Evolutionary conservation across 306 rosid species (phyloP).

Genomic region (Prunus mume): DNA sequence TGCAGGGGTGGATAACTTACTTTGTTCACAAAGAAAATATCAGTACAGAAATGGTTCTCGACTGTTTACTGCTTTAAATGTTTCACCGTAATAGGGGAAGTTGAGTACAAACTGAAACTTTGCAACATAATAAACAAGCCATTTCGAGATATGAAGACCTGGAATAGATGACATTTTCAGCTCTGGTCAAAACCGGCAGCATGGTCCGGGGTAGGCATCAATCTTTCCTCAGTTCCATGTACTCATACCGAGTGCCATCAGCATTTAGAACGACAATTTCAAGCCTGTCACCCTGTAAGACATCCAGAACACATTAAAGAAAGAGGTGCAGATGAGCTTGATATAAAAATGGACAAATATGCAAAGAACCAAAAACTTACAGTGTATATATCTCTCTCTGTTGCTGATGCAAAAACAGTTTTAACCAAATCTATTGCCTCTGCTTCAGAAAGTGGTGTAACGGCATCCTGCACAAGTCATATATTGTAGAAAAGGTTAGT

Average conservation of each 20-base stretch:
- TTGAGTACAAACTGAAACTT: too few relatives aligned
- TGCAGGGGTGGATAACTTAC: neutral
- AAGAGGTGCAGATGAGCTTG: neutral
- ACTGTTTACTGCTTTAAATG: too few relatives aligned
- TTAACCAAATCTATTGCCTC: conserved; percentile 87
- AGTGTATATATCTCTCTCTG: conserved; percentile 96
- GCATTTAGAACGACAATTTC: conserved; percentile 73
- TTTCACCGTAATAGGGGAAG: too few relatives aligned
- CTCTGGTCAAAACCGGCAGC: too few relatives aligned
- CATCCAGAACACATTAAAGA: conserved; percentile 9
- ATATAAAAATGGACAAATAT: neutral
- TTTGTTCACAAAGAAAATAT: too few relatives aligned
- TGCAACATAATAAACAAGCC: too few relatives aligned
- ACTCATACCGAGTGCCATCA: conserved; percentile 55
- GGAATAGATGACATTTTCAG: too few relatives aligned
- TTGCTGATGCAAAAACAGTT: conserved; percentile 89
- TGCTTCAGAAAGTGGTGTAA: conserved; percentile 81
- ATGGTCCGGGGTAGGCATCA: conserved; percentile 17
- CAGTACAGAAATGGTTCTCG: too few relatives aligned
- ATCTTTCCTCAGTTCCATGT: conserved; percentile 77
- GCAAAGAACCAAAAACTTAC: conserved; percentile 41
- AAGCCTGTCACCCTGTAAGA: conserved; percentile 74
- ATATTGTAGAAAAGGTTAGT: conserved; percentile 7
- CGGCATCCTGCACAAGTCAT: conserved; percentile 63
- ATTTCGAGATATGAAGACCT: too few relatives aligned